Percentiles rank a stretch among this genome's conserved stretches.
These are phyloP conservation scores for Acorus gramineus DNA, from an alignment of 106 monocot species.

Conservation along the genomic window DNA sequence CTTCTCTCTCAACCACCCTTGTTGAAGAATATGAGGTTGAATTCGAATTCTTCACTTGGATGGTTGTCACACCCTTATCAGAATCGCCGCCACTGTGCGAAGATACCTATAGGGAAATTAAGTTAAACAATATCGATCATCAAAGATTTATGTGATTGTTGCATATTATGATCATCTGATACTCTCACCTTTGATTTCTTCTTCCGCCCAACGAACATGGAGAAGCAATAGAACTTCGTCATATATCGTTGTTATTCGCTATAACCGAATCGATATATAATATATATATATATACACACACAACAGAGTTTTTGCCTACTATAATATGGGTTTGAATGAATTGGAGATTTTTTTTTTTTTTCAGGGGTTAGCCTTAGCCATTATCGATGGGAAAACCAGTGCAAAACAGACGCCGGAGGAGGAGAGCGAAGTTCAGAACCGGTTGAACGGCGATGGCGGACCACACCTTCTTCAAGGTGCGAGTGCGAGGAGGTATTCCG, in stretches of 20 bases:
- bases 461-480: constrained; percentile 11
- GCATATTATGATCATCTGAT: neutral
- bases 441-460: neutral
- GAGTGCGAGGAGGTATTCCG: constrained; percentile 6
- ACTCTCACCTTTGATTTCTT: constrained; percentile 61
- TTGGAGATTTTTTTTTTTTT: neutral
- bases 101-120: neutral
- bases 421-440: neutral
- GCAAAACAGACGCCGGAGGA: neutral
- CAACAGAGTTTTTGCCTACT: no score
- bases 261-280: neutral
- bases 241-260: constrained; percentile 5
- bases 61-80: no score
- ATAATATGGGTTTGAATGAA: neutral
- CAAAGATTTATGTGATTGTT: neutral
- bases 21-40: no score
- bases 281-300: no score
- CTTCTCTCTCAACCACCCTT: neutral
- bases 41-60: no score
- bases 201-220: constrained; percentile 52
- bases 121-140: neutral
- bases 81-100: no score
- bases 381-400: constrained; percentile 20
- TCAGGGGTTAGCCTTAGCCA: constrained; percentile 18
- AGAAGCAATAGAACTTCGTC: constrained; percentile 57